Evolutionary conservation across 257 asterid species (phyloP).

Genomic region (Ilex asprella): DNA sequence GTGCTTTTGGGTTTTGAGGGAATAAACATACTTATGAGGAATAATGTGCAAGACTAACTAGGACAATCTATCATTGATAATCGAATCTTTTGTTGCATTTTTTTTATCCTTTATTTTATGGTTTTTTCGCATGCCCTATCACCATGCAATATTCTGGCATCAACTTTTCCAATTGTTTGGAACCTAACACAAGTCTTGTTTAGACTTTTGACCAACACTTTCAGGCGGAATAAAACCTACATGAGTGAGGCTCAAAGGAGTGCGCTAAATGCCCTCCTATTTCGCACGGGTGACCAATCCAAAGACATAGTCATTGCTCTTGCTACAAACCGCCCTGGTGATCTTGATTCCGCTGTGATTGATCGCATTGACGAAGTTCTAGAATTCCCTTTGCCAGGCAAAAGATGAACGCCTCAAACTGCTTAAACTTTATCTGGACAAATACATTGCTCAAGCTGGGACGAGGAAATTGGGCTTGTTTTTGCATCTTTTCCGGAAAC

Average conservation of each 20-base stretch:
- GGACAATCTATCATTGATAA: no score
- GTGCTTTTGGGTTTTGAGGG: no score
- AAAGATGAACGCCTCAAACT: slow-evolving; percentile 74
- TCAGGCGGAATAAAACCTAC: slow-evolving; percentile 88
- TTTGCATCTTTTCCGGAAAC: slow-evolving; percentile 43
- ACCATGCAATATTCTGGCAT: no score
- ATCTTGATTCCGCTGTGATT: slow-evolving; percentile 87
- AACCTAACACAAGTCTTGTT: neutral
- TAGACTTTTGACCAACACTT: neutral
- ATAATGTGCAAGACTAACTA: no score
- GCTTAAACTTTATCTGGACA: slow-evolving; percentile 68
- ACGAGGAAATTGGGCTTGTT: slow-evolving; percentile 54
- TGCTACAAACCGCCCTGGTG: slow-evolving; percentile 93
- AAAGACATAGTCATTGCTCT: slow-evolving; percentile 90
- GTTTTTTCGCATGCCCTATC: no score
- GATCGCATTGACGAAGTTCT: slow-evolving; percentile 95
- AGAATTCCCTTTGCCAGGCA: slow-evolving; percentile 89
- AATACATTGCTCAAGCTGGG: slow-evolving; percentile 79
- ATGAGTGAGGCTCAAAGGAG: slow-evolving; percentile 99
- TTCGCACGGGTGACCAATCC: slow-evolving; percentile 91
- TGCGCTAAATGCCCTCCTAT: slow-evolving; percentile 88
- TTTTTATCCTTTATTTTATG: no score
- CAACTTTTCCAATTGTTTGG: neutral
- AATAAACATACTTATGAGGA: no score
- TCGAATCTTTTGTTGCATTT: no score